Base-by-base conservation (phyloP, 208 protist species). In the Trichomonas vaginalis region DNA sequence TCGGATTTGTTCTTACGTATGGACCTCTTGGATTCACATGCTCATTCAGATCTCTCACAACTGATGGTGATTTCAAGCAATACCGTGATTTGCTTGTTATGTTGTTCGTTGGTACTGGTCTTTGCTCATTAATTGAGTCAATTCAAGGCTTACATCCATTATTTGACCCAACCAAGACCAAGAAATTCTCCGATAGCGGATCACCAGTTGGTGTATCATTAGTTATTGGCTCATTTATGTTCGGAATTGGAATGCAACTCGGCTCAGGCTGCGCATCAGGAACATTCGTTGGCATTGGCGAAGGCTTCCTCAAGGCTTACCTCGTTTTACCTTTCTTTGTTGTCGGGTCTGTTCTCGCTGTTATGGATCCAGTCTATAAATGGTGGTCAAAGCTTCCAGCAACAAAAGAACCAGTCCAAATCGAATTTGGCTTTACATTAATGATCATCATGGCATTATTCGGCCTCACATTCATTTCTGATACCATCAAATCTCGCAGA, bases 221-320 rank as follows among this genome's bases (percentile, higher is more conserved):
- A 2, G 86, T 51, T 51, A 51, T 92, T 15, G 86, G 86, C 12
- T 48, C 86, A 12, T 56, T 51, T 21, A 39, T 92, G 4, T 92
- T 92, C 86, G 86, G 86, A 35, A 92, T 92, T 17, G 86, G 86
- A 92, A 92, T 92, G 86, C 45, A 51, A 21, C 45, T 92, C 4
- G 86, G 86, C 10, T 92, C 86, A 12, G 86, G 86, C 4, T 92
- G 86, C 39, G 86, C 86, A 35, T 48, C 86, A 39, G 86, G 86
- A 21, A 92, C 86, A 23, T 39, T 92, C 27, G 86, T 92, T 35
- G 86, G 86, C 6, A 92, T 92, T 2, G 86, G 86, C 21, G 86
- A 92, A 92, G 86, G 86, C 17, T 56, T 45, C 6, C 4, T 92
- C 0, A 92, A 92, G 56, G 46, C 40, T 39, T 92, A 45, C 10